A percentile compares a stretch with the other conserved stretches of the same genome.
Conservation (phyloP, 176 grass and related monocot genomes). For the Bothriochloa decipiens region DNA sequence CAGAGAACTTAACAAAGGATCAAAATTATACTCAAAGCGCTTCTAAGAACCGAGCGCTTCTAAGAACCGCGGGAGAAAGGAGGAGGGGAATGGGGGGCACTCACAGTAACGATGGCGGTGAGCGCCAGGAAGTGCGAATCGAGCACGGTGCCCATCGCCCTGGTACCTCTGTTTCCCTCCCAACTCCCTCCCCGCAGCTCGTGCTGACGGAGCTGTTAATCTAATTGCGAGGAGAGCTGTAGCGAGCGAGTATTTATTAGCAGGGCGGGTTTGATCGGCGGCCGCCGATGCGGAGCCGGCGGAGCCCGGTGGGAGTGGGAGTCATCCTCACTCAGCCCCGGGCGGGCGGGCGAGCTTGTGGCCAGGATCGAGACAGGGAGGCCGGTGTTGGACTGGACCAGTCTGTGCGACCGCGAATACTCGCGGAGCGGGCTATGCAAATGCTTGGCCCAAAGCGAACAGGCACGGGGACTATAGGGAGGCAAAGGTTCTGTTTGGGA, state of each 20-base stretch:
- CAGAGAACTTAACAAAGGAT: background rate
- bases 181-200: background rate
- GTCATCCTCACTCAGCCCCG: background rate
- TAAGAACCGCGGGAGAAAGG: no score
- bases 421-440: conserved; percentile 2
- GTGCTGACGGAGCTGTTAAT: background rate
- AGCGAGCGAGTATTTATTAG: conserved; percentile 4
- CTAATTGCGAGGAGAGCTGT: background rate
- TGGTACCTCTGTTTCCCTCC: background rate
- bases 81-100: background rate
- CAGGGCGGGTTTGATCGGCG: conserved; percentile 10
- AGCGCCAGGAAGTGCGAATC: conserved; percentile 94
- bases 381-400: conserved; percentile 21
- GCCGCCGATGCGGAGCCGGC: conserved; percentile 29
- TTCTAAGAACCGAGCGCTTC: no score
- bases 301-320: background rate
- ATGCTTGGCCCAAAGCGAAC: conserved; percentile 30
- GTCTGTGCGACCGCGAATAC: conserved; percentile 27
- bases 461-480: background rate
- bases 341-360: background rate
- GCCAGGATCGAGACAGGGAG: conserved; percentile 45
- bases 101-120: conserved; percentile 90
- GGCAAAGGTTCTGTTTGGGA: no score
- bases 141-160: conserved; percentile 74
- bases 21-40: background rate